Evolutionary conservation across 2,329 filamentous ascomycete species (phyloP), one percentile per base, ranked within the genome.

Genomic region (Zymoseptoria ardabiliae): DNA sequence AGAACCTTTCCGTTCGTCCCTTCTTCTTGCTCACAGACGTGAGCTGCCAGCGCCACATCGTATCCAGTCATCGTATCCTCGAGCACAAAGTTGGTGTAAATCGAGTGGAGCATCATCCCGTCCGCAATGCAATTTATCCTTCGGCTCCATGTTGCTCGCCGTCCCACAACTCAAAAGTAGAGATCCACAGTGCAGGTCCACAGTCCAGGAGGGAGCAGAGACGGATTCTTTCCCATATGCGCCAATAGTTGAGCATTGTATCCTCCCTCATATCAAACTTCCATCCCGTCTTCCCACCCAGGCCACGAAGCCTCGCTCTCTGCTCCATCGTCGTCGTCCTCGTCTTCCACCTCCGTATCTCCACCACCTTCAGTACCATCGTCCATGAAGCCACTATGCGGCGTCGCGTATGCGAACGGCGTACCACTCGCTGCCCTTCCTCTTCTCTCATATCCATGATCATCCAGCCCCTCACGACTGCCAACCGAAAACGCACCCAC

Each of bases 391-490:
- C 74, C 68, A 68, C 87, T 91, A 69, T 87, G 80, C 0, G 89
- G 89, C 0, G 89, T 92, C 2, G 87, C 87, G 68, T 91, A 91
- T n/a, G 85, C 85, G 64, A 85, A 85, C 1, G 79, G 79, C 0
- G 86, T 87, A 71, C 51, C 77, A 74, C 57, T 71, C 76, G 67
- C 74, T 82, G 53, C 74, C 57, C 69, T 65, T 28, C 63, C 64
- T 49, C 63, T 59, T 13, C 45, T 45, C 4, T 45, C 35, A 45
- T n/a, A 7, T n/a, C 11, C n/a, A 4, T 45, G 35, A 30, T 54
- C 21, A 11, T 19, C 9, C 79, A 58, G 74, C 82, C 28, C 74
- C 75, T 77, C 61, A 63, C 65, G n/a, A 62, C 30, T 52, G 50
- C 50, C 50, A 52, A 17, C 50, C 13, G 50, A n/a, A n/a, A 45